A percentile compares a stretch with the other conserved stretches of the same genome.
These are phyloP conservation scores for Populus ilicifolia DNA, from an alignment of 345 rosid species.

Conservation along the genomic window DNA sequence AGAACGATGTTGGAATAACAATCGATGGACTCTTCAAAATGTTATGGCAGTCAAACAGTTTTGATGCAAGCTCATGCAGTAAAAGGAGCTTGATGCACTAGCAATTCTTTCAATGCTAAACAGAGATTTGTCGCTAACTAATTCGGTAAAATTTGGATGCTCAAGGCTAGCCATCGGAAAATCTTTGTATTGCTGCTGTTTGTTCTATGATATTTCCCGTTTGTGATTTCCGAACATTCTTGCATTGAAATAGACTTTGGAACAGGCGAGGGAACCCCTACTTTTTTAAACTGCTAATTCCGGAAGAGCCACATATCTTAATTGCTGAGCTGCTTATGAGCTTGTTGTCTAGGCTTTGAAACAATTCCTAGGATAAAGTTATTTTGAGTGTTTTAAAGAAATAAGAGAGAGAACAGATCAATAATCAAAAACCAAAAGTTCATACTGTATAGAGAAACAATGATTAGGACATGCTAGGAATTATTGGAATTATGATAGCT, in stretches of 20 bases:
- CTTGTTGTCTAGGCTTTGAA: background rate
- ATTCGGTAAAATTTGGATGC: background rate
- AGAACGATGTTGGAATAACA: background rate
- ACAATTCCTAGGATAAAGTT: background rate
- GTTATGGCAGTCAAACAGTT: background rate
- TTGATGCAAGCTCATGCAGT: background rate
- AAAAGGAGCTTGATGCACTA: no score
- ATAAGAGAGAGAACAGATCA: no score
- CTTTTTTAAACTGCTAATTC: background rate
- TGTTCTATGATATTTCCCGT: background rate
- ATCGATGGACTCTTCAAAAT: background rate
- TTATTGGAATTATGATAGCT: no score
- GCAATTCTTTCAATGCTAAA: background rate
- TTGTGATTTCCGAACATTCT: background rate
- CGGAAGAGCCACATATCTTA: background rate
- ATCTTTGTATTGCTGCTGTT: background rate
- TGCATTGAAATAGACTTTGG: background rate
- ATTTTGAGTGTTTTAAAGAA: background rate
- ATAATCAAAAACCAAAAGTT: no score
- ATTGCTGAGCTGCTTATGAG: no score
- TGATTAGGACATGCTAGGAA: no score
- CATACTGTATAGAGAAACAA: no score
- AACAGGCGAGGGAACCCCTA: background rate
- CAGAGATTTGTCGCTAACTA: background rate
- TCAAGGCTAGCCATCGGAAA: background rate